phyloP scores from a whole-genome alignment of 2,329 filamentous ascomycete genomes.

The Camillea tinctor region DNA sequence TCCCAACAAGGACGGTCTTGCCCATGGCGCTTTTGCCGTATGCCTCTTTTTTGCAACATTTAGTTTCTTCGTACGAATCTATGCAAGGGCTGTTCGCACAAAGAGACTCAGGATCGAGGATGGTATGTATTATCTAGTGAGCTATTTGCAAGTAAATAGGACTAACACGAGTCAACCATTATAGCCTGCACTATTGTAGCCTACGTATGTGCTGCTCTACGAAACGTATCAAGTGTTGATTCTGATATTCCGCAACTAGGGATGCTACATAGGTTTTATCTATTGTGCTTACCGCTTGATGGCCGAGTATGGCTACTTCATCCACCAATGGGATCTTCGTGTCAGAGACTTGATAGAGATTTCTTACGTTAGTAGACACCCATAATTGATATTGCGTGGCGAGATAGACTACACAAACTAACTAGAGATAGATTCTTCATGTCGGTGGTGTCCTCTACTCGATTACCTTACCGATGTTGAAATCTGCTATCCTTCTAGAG shows the following conservation, averaged over 20 bases:
- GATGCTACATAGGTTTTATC: slow-evolving; percentile 14
- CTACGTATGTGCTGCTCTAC: slow-evolving; percentile 2
- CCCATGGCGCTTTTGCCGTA: slow-evolving; percentile 10
- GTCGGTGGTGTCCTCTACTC: slow-evolving; percentile 17
- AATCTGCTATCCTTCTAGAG: slow-evolving; percentile 19
- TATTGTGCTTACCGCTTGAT: slow-evolving; percentile 15
- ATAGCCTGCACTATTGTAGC: slow-evolving; percentile 10
- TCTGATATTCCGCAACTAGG: slow-evolving; percentile 5
- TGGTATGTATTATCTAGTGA: slow-evolving; percentile 3
- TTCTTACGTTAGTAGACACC: slow-evolving; percentile 9
- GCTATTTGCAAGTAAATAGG: background rate
- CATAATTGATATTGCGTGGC: too few species aligned
- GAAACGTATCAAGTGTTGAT: background rate
- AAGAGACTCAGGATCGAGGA: slow-evolving; percentile 12
- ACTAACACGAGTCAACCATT: background rate
- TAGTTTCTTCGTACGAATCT: slow-evolving; percentile 14
- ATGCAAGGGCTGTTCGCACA: slow-evolving; percentile 10
- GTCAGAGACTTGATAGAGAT: slow-evolving; percentile 13
- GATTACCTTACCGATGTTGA: slow-evolving; percentile 10
- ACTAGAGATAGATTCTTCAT: slow-evolving; percentile 14
- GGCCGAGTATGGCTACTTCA: slow-evolving; percentile 17
- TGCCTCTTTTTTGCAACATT: slow-evolving; percentile 14
- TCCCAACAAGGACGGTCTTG: slow-evolving; percentile 14
- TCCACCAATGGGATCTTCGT: slow-evolving; percentile 19
- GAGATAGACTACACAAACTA: background rate